Evolutionary conservation across 2,329 filamentous ascomycete species (phyloP).

Genomic region (Coniochaeta ligniaria): DNA sequence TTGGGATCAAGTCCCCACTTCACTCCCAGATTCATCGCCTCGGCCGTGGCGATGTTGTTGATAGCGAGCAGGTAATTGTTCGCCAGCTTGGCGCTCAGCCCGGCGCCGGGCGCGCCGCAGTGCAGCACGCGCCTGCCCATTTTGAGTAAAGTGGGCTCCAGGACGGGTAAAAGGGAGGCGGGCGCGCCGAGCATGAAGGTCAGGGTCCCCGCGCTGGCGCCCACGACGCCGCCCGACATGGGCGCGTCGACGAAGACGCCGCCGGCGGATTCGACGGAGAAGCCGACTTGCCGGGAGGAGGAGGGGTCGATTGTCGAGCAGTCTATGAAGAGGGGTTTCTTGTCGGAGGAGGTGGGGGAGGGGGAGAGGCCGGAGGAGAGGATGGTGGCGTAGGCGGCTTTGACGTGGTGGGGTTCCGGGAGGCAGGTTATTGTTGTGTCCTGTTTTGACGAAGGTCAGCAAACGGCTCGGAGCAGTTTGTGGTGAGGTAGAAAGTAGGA

Average conservation of each 20-base stretch:
- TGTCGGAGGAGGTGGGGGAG: constrained; percentile 46
- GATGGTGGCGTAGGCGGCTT: constrained; percentile 72
- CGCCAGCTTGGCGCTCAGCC: constrained; percentile 85
- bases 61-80: constrained; percentile 96
- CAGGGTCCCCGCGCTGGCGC: constrained; percentile 76
- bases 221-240: constrained; percentile 94
- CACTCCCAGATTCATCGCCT: constrained; percentile 61
- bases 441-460: too few relatives aligned
- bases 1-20: constrained; percentile 51
- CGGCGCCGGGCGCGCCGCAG: constrained; percentile 76
- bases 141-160: constrained; percentile 62
- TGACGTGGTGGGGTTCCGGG: constrained; percentile 83
- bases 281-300: constrained; percentile 72
- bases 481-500: constrained; percentile 6
- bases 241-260: constrained; percentile 88
- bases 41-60: constrained; percentile 72
- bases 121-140: constrained; percentile 88
- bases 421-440: constrained; percentile 83
- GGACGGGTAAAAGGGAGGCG: constrained; percentile 49
- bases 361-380: constrained; percentile 45
- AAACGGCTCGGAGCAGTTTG: too few relatives aligned
- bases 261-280: constrained; percentile 51
- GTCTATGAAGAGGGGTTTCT: constrained; percentile 75
- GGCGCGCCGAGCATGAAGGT: constrained; percentile 92
- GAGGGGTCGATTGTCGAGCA: constrained; percentile 93